A percentile compares a stretch with the other conserved stretches of the same genome.
phyloP scores from a whole-genome alignment of 2,329 filamentous ascomycete genomes.

The Diaporthe citri region DNA sequence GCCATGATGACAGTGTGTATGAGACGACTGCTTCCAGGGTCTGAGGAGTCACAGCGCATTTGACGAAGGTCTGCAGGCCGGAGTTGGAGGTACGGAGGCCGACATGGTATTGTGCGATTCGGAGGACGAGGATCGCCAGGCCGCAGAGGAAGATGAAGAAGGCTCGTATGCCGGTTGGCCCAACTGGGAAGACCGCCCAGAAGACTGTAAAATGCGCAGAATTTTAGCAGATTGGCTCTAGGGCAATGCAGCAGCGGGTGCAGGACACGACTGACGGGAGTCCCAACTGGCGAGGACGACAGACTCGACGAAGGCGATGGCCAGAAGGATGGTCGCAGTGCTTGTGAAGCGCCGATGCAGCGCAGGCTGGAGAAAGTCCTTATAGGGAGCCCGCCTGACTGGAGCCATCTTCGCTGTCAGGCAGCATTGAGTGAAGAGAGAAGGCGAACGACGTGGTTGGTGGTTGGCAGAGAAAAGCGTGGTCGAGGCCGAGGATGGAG shows the following conservation, averaged over 20 bases:
- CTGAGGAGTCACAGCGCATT: constrained; percentile 68
- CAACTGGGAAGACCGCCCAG: constrained; percentile 89
- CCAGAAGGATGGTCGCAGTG: constrained; percentile 77
- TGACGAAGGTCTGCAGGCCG: constrained; percentile 72
- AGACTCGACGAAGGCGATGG: constrained; percentile 80
- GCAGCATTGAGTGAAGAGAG: constrained; percentile 56
- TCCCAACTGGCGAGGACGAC: constrained; percentile 77
- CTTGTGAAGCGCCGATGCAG: constrained; percentile 88
- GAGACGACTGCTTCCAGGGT: constrained; percentile 79
- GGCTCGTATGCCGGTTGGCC: constrained; percentile 79
- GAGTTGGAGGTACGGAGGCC: constrained; percentile 79
- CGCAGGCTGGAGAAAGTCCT: constrained; percentile 90
- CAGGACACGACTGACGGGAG: constrained; percentile 68
- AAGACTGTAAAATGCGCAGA: constrained; percentile 65
- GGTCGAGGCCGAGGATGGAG: constrained; percentile 15
- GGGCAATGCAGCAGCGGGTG: too few species aligned
- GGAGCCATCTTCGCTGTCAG: constrained; percentile 63
- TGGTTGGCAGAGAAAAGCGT: constrained; percentile 3
- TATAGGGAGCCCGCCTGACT: constrained; percentile 75
- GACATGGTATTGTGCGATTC: constrained; percentile 85
- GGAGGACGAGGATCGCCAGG: constrained; percentile 84
- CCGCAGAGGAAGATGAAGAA: constrained; percentile 81
- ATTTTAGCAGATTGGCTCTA: constrained; percentile 11
- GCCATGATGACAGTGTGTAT: constrained; percentile 81
- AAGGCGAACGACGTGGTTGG: background rate